Evolutionary conservation across 2,329 filamentous ascomycete species (phyloP), one percentile per base, ranked within the genome.

Genomic region (Aspergillus fijiensis): DNA sequence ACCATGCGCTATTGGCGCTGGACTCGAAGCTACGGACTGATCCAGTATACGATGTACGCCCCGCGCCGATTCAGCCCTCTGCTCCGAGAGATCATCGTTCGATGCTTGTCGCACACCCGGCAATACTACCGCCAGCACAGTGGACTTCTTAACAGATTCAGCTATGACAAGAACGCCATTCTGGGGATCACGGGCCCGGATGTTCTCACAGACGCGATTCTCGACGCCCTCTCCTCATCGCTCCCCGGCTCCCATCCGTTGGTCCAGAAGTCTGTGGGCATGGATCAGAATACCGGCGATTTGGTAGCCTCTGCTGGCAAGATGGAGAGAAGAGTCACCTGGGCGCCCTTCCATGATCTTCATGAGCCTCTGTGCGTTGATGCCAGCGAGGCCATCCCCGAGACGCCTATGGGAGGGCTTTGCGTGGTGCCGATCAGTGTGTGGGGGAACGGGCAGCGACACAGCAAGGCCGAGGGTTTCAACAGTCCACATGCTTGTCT

Each of bases 381-480:
- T 11, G 67, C 62, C 0, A 60, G 60, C 0, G 67, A 72, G 16
- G 62, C 67, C 2, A 60, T 51, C 31, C 10, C 57, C 3, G 68
- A 91, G 1, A 82, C 87, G 21, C 85, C 85, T 9, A 86, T 92
- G 69, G 91, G 91, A 27, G 91, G 91, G 3, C 86, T 96, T 63
- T 96, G 96, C 89, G 87, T 96, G 6, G 77, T 98, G 50, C 94
- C 94, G 0, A 79, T 96, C 42, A 97, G 96, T 71, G 70, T 66
- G 2, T 76, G 73, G 73, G 73, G 70, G 0, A 75, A 74, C 61
- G 73, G 73, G 14, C 73, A 75, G 60, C 64, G 73, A 39, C 72
- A 75, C 55, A 73, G 70, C 50, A 68, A 69, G 3, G 60, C 72
- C 0, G 69, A 72, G 58, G 55, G 45, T 0, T 75, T 74, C 49